Evolutionary conservation across 2,329 filamentous ascomycete species (phyloP).

Genomic region (Hymenoscyphus scutula): DNA sequence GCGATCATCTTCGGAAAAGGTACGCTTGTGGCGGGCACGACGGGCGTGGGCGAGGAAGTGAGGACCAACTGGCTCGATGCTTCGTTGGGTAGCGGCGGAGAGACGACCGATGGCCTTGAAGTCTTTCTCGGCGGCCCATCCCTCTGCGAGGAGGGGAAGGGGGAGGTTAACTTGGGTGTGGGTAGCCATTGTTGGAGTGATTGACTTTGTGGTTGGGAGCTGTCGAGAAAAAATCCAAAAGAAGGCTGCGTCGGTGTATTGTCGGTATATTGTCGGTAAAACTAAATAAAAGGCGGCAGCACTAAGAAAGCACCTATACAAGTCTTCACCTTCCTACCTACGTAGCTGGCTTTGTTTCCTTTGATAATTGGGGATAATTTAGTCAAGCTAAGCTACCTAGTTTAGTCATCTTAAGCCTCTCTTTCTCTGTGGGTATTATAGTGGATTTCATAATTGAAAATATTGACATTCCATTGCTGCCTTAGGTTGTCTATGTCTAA

Average conservation of each 20-base stretch:
- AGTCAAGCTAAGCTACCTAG: too few species aligned
- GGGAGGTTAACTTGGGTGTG: slow-evolving; percentile 50
- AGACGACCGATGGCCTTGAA: slow-evolving; percentile 82
- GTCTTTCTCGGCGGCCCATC: slow-evolving; percentile 85
- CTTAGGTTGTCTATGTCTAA: neutral
- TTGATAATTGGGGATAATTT: too few species aligned
- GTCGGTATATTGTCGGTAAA: too few species aligned
- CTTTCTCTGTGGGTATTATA: too few species aligned
- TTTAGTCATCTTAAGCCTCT: too few species aligned
- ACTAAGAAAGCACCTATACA: too few species aligned
- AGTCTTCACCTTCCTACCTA: too few species aligned
- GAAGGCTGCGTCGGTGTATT: neutral
- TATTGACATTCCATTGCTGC: neutral
- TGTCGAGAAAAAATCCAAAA: neutral
- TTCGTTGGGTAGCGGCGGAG: slow-evolving; percentile 75
- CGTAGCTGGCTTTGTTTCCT: neutral
- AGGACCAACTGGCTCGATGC: slow-evolving; percentile 92
- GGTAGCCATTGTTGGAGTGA: slow-evolving; percentile 26
- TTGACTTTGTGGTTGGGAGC: neutral
- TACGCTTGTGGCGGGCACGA: slow-evolving; percentile 92
- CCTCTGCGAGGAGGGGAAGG: slow-evolving; percentile 73
- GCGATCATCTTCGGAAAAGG: slow-evolving; percentile 96
- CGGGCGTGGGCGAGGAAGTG: slow-evolving; percentile 97
- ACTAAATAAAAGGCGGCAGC: neutral
- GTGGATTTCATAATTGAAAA: neutral